Percentiles rank a stretch among this genome's conserved stretches.
phyloP scores from a whole-genome alignment of 2,329 filamentous ascomycete genomes.

The Xylariaceae sp. region DNA sequence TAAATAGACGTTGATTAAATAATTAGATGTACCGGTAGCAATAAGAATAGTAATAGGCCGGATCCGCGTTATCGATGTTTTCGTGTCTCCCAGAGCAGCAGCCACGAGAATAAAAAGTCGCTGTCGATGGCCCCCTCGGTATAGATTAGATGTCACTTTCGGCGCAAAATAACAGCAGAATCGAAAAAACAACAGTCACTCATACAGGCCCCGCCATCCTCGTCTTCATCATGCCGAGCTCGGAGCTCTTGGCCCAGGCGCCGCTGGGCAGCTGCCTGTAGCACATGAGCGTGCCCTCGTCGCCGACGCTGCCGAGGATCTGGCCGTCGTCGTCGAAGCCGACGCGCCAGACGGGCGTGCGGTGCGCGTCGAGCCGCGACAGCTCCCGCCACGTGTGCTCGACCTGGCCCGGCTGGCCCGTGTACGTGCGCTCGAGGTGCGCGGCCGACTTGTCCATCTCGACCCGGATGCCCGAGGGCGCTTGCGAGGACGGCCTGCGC shows the following conservation, averaged over 20 bases:
- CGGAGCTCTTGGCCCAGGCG: slow-evolving; percentile 54
- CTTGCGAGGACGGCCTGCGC: slow-evolving; percentile 28
- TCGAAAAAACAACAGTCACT: too few relatives aligned
- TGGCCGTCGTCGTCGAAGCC: slow-evolving; percentile 66
- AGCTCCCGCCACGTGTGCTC: slow-evolving; percentile 58
- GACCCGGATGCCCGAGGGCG: slow-evolving; percentile 46
- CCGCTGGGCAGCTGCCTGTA: slow-evolving; percentile 56
- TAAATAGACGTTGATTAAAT: too few relatives aligned
- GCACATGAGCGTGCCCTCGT: slow-evolving; percentile 63
- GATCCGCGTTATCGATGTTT: too few relatives aligned
- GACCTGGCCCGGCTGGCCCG: slow-evolving; percentile 59
- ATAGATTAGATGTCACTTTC: too few relatives aligned
- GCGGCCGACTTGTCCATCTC: slow-evolving; percentile 47
- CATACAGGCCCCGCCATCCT: slow-evolving; percentile 36
- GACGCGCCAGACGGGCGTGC: slow-evolving; percentile 70
- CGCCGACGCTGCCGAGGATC: slow-evolving; percentile 68
- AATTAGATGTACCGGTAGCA: too few relatives aligned
- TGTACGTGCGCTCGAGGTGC: slow-evolving; percentile 45
- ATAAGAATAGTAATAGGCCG: too few relatives aligned
- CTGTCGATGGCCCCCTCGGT: too few relatives aligned
- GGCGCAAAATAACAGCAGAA: too few relatives aligned
- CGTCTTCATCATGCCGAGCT: slow-evolving; percentile 53
- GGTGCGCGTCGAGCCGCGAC: slow-evolving; percentile 61
- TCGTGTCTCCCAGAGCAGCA: too few relatives aligned
- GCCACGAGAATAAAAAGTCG: too few relatives aligned